Base-by-base conservation (phyloP, 257 asterid genomes). In the Jacaranda copaia region DNA sequence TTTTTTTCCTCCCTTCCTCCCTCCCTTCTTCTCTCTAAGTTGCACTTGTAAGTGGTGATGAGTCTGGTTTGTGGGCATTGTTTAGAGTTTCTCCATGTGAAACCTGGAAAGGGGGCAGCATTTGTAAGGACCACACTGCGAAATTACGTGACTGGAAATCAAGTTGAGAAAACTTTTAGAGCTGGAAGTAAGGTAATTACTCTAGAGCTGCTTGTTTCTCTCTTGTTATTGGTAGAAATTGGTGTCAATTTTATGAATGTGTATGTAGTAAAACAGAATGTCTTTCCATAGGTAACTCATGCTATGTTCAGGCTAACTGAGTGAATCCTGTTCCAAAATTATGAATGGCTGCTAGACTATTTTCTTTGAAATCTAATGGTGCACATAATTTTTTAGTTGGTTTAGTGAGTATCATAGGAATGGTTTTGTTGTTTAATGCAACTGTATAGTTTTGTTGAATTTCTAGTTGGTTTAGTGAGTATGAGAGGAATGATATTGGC, bases 101-200 rank as follows among this genome's bases (percentile, higher is more conserved):
- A 96, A 84, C 98, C 97, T 83, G 99, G 99, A 35, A 96, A 93
- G 77, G 98, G 98, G 53, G 98, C 99, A 20, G 97, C 99, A 36
- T 93, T 83, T 83, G 97, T 96, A 11, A 88, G 99, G 86, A 96
- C 97, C 66, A 95, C 97, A 0, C 52, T 95, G 83, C 87, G 94
- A 60, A 95, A 95, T 80, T 87, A 84, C 65, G 56, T 93, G 52
- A 89, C 98, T 32, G 98, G 99, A 75, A 95, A 93, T 82, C 86
- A 88, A 35, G 89, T 85, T 51, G 98, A 93, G 61, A 95, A 89
- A 77, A 95, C 98, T 56, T 91, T 95, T 85, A 89, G 99, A 77
- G 98, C 98, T 85, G 99, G 99, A 74, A 85, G 97, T 84, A 93
- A 95, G 97, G 98, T 93, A 85, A 72, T 72, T 80, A 8, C 42